These are phyloP conservation scores for Trichoderma atroviride DNA, from an alignment of 2,329 filamentous ascomycete genomes.

Conservation along the genomic window DNA sequence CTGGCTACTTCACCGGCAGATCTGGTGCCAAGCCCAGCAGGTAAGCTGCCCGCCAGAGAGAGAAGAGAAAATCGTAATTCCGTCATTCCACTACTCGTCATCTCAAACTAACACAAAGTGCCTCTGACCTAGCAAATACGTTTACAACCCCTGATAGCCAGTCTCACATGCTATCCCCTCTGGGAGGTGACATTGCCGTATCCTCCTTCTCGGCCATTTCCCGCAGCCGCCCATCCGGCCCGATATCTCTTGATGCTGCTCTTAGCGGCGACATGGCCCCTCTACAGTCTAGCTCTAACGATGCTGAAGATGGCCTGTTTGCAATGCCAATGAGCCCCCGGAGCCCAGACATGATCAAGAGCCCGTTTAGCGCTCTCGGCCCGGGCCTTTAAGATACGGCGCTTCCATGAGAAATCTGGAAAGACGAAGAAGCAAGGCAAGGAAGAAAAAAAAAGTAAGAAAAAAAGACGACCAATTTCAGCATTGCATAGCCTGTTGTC, in stretches of 20 bases:
- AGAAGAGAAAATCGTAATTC: not conserved
- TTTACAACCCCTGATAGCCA: conserved; percentile 40
- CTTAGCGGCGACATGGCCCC: conserved; percentile 33
- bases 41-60: conserved; percentile 42
- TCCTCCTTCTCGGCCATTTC: conserved; percentile 42
- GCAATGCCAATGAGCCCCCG: conserved; percentile 84
- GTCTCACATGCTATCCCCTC: conserved; percentile 39
- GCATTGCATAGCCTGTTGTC: conserved; percentile 25
- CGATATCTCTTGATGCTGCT: conserved; percentile 42
- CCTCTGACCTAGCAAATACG: conserved; percentile 38
- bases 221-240: conserved; percentile 30
- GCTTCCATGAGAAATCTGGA: not conserved
- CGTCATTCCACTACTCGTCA: conserved; percentile 2
- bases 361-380: conserved; percentile 68
- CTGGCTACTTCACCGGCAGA: conserved; percentile 73
- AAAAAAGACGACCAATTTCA: not conserved
- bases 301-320: conserved; percentile 76
- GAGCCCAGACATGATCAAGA: conserved; percentile 82
- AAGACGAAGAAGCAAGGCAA: not conserved
- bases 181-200: conserved; percentile 40
- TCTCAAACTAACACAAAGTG: conserved; percentile 15
- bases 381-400: conserved; percentile 17
- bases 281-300: conserved; percentile 31
- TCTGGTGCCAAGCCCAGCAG: conserved; percentile 55
- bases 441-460: not conserved